Base-by-base conservation (phyloP, 179 eudicot genomes). In the Pouteria campechiana region DNA sequence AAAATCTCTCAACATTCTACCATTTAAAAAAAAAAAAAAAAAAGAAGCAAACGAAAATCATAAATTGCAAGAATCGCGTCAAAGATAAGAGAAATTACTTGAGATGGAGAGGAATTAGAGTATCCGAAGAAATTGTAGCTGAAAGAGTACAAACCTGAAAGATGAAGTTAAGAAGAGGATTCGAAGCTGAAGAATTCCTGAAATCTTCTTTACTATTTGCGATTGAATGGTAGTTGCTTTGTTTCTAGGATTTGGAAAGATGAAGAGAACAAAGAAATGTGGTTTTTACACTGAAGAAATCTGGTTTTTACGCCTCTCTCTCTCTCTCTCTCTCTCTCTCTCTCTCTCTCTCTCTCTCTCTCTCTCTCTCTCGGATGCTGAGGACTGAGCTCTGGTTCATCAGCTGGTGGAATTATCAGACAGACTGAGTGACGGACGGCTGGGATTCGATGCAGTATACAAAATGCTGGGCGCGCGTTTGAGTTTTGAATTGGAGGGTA, bases 1-100 rank as follows among this genome's bases (percentile, higher is more conserved):
- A 40, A 48, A 78, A 28, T 79, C 85, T 59, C 86, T 61, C 64
- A 73, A 12, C 96, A 87, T 87, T 71, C 96, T 87, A 20, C 28
- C 29, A 5, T 19, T 31, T 1, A 11, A n/a, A 24, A 17, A n/a
- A 31, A 37, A 7, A 7, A 22, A 8, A 13, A 14, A 17, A n/a
- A 11, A 33, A 34, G 32, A 8, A 3, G 0, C 17, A 19, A 19
- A 37, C 3, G 5, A 30, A 2, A 19, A 12, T 7, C 32, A 14
- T 14, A 16, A 17, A 29, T 8, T 16, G 15, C 11, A 20, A 8
- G 15, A 20, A 32, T 22, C 24, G 18, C 13, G 27, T 29, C 34
- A 24, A 15, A 37, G 4, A 39, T 4, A 41, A 25, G 31, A 12
- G 1, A 4, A 9, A 7, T n/a, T n/a, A n/a, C n/a, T n/a, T 7